Percentiles rank a stretch among this genome's conserved stretches.
Conservation (phyloP, 179 eudicot genomes). For the Beta lomatogona region DNA sequence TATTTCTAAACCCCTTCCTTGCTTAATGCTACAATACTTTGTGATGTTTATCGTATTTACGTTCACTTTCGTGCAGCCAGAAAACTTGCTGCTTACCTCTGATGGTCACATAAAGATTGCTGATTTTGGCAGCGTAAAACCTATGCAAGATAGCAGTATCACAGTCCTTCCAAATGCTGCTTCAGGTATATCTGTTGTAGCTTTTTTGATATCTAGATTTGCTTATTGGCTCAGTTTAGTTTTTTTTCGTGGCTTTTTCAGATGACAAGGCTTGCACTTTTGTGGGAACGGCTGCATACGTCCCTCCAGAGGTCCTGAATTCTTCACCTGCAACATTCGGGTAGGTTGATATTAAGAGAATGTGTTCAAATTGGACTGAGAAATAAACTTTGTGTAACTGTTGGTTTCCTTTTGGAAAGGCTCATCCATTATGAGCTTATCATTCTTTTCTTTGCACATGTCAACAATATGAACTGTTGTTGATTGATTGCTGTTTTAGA, state of each 20-base stretch:
- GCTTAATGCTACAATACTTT: background rate
- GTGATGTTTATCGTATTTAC: constrained; percentile 23
- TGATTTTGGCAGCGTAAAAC: constrained; percentile 97
- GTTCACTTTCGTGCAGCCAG: constrained; percentile 65
- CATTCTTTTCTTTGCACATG: background rate
- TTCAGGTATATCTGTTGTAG: constrained; percentile 51
- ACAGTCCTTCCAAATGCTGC: constrained; percentile 98
- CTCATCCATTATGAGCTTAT: background rate
- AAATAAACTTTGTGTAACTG: background rate
- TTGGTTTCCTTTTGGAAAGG: background rate
- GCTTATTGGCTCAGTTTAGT: constrained; percentile 3
- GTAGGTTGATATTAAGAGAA: constrained; percentile 37
- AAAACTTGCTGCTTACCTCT: constrained; percentile 84
- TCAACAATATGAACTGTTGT: background rate
- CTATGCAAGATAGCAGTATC: constrained; percentile 87
- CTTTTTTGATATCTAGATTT: background rate
- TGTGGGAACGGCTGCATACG: constrained; percentile 99
- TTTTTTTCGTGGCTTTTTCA: constrained; percentile 31
- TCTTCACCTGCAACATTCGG: constrained; percentile 99
- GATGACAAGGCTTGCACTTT: constrained; percentile 98
- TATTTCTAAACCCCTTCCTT: background rate
- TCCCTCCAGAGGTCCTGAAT: constrained; percentile 96
- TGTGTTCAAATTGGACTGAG: constrained; percentile 1
- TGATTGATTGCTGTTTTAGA: constrained; percentile 1
- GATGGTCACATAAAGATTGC: constrained; percentile 97